Conservation (phyloP, 2,329 filamentous ascomycete species). For the Curvularia spicifera region DNA sequence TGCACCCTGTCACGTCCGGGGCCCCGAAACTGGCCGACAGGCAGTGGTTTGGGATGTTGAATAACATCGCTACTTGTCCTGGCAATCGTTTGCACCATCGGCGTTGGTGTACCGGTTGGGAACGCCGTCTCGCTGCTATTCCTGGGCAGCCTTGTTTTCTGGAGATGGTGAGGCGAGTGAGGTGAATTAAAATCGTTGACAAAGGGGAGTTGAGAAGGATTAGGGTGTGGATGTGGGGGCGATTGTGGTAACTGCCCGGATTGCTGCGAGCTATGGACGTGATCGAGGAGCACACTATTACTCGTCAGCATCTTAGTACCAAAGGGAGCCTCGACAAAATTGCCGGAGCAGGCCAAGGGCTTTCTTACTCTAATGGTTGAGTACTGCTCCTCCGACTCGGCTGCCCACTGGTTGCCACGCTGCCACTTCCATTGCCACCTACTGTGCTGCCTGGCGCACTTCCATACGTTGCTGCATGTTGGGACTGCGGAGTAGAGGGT, state of each 20-base stretch:
- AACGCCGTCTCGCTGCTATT: constrained; percentile 35
- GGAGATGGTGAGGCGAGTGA: constrained; percentile 29
- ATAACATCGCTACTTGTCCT: constrained; percentile 41
- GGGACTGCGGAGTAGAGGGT: constrained; percentile 41
- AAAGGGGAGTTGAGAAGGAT: constrained; percentile 8
- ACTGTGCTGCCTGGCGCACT: constrained; percentile 26
- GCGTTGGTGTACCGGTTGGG: constrained; percentile 17
- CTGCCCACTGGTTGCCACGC: constrained; percentile 26
- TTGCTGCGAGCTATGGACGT: constrained; percentile 11
- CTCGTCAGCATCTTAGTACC: constrained; percentile 2
- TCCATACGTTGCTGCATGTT: constrained; percentile 39
- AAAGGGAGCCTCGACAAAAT: neutral
- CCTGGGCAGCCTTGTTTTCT: constrained; percentile 26
- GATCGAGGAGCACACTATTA: constrained; percentile 12
- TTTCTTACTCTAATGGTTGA: constrained; percentile 34
- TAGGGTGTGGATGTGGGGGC: constrained; percentile 1
- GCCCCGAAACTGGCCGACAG: constrained; percentile 26
- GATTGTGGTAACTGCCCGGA: constrained; percentile 7
- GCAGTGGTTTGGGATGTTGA: constrained; percentile 35
- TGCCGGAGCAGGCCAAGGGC: neutral
- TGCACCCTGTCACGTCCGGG: constrained; percentile 35
- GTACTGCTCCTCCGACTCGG: constrained; percentile 37
- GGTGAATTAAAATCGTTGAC: constrained; percentile 31
- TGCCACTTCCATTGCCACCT: constrained; percentile 34
- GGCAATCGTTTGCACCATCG: constrained; percentile 21